Evolutionary conservation across 495 filamentous ascomycete species (phyloP).

Genomic region (Evansstolkia leycettana): DNA sequence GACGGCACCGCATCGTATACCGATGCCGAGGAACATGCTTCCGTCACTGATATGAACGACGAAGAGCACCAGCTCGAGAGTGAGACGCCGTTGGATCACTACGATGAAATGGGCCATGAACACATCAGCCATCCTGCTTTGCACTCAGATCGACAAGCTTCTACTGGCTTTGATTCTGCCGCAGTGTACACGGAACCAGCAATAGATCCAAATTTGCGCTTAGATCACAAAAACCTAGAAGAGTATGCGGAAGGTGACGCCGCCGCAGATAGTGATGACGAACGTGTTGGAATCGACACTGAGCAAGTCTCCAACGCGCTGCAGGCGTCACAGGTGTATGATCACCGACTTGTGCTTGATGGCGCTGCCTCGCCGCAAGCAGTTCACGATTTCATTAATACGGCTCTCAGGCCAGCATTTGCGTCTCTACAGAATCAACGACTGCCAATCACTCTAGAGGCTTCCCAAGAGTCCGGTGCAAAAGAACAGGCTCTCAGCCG

Average conservation of each 20-base stretch:
- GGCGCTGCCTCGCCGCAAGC: constrained; percentile 6
- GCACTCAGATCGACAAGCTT: too few species aligned
- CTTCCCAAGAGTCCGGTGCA: constrained; percentile 10
- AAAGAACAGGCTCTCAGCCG: neutral
- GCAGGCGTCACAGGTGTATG: neutral
- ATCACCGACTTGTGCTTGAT: constrained; percentile 9
- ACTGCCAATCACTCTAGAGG: constrained; percentile 7
- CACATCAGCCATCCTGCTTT: too few species aligned
- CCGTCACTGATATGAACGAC: too few species aligned
- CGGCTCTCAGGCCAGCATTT: neutral
- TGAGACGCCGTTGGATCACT: too few species aligned
- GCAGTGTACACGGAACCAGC: neutral
- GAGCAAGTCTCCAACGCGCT: neutral
- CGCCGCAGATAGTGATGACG: neutral
- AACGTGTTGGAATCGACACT: neutral
- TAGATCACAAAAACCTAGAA: neutral
- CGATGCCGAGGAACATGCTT: too few species aligned
- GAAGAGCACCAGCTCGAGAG: too few species aligned
- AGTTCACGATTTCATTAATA: neutral
- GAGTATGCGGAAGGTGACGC: neutral
- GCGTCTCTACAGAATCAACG: too few species aligned
- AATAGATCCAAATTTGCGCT: neutral
- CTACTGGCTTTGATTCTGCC: neutral
- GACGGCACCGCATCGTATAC: neutral
- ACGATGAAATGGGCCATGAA: too few species aligned